phyloP scores from a whole-genome alignment of 2,329 filamentous ascomycete genomes.

The Colletotrichum simmondsii region DNA sequence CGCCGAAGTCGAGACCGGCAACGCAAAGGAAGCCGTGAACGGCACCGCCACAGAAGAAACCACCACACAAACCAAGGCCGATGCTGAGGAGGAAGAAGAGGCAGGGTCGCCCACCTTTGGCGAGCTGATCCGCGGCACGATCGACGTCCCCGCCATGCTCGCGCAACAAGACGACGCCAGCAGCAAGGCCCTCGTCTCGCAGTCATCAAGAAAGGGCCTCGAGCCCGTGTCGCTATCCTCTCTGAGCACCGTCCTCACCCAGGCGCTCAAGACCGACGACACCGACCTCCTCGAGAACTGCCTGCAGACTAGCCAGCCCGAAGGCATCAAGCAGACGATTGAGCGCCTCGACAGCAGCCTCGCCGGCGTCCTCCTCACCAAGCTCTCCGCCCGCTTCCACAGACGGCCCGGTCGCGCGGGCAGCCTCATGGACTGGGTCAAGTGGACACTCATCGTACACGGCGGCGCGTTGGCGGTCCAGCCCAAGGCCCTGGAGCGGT shows the following conservation, averaged over 20 bases:
- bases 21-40: slow-evolving; percentile 37
- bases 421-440: slow-evolving; percentile 92
- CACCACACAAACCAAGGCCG: slow-evolving; percentile 42
- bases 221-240: slow-evolving; percentile 79
- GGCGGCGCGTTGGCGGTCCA: slow-evolving; percentile 91
- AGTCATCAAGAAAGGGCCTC: slow-evolving; percentile 59
- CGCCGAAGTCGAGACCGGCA: slow-evolving; percentile 35
- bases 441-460: slow-evolving; percentile 93
- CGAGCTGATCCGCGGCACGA: slow-evolving; percentile 81
- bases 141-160: slow-evolving; percentile 78
- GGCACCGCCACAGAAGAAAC: slow-evolving; percentile 37
- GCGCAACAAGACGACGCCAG: slow-evolving; percentile 48
- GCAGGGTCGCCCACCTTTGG: slow-evolving; percentile 77
- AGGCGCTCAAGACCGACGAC: slow-evolving; percentile 94
- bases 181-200: slow-evolving; percentile 48
- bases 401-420: slow-evolving; percentile 89
- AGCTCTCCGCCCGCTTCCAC: slow-evolving; percentile 88
- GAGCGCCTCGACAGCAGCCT: slow-evolving; percentile 89
- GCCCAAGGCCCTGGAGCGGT: slow-evolving; percentile 81
- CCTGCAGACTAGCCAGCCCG: slow-evolving; percentile 80
- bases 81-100: slow-evolving; percentile 56
- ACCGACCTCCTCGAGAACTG: slow-evolving; percentile 90
- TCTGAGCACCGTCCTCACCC: slow-evolving; percentile 90
- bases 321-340: slow-evolving; percentile 87
- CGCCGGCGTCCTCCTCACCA: slow-evolving; percentile 81